A percentile compares a stretch with the other conserved stretches of the same genome.
Evolutionary conservation across 2,329 filamentous ascomycete genomes (phyloP).

Genomic region (Claviceps arundinis): DNA sequence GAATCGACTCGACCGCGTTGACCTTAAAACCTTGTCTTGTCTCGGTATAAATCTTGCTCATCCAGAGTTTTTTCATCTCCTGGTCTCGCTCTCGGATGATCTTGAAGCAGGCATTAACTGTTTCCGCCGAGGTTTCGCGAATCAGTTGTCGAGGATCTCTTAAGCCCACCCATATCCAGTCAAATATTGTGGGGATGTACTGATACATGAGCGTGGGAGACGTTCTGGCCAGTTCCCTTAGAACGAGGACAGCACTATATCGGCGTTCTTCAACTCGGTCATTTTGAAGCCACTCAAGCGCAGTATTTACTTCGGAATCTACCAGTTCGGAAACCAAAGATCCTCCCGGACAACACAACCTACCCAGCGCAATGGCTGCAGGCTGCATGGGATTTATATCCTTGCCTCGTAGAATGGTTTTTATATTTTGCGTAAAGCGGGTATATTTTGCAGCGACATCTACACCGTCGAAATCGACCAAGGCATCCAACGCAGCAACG

Average conservation of each 20-base stretch:
- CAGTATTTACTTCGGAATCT: conserved; percentile 91
- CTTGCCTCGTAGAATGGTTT: conserved; percentile 76
- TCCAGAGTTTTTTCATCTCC: conserved; percentile 75
- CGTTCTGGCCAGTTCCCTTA: conserved; percentile 81
- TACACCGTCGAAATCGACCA: conserved; percentile 93
- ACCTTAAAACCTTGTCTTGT: conserved; percentile 66
- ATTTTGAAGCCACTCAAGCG: conserved; percentile 91
- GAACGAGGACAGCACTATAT: conserved; percentile 82
- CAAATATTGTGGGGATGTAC: conserved; percentile 89
- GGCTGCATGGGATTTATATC: conserved; percentile 84
- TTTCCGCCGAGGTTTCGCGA: conserved; percentile 79
- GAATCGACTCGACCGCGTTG: conserved; percentile 74
- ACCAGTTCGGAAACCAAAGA: conserved; percentile 91
- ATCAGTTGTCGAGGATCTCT: conserved; percentile 85
- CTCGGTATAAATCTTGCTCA: conserved; percentile 82
- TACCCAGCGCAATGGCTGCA: conserved; percentile 77
- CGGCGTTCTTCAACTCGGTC: conserved; percentile 86
- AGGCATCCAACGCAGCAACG: conserved; percentile 77
- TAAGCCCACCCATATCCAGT: conserved; percentile 90
- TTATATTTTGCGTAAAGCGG: conserved; percentile 81
- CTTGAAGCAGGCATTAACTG: conserved; percentile 87
- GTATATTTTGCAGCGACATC: conserved; percentile 90
- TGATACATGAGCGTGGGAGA: conserved; percentile 92
- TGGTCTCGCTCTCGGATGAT: conserved; percentile 91
- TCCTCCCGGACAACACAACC: conserved; percentile 82